phyloP scores from a whole-genome alignment of 2,329 filamentous ascomycete species.

The Paecilomyces variotii region DNA sequence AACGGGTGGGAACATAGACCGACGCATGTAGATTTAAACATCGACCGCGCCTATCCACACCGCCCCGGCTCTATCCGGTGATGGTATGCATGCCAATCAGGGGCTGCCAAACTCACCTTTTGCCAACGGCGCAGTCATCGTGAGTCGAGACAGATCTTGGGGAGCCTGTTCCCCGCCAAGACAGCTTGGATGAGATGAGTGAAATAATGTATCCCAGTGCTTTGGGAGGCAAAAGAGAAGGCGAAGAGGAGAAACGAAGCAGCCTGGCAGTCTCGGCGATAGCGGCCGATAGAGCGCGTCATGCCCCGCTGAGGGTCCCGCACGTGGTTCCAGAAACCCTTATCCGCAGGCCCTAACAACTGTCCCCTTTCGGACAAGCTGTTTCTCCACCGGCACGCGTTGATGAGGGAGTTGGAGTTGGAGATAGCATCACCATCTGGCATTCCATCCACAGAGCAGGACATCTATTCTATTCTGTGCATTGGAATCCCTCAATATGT shows the following conservation, averaged over 20 bases:
- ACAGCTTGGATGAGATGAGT: constrained; percentile 1
- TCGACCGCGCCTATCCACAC: constrained; percentile 12
- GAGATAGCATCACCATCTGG: not conserved
- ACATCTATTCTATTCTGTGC: not conserved
- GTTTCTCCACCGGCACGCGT: constrained; percentile 17
- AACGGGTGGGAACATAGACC: not conserved
- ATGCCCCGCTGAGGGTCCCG: constrained; percentile 5
- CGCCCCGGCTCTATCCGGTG: constrained; percentile 12
- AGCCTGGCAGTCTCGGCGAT: constrained; percentile 1
- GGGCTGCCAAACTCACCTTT: constrained; percentile 32
- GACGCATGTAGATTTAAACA: constrained; percentile 17
- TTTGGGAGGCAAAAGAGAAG: not conserved
- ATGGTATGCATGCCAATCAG: not conserved
- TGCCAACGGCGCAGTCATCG: constrained; percentile 40
- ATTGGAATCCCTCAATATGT: constrained; percentile 32
- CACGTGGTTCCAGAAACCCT: constrained; percentile 26
- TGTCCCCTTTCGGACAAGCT: constrained; percentile 21
- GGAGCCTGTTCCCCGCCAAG: constrained; percentile 1
- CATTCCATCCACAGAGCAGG: not conserved
- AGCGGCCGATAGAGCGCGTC: constrained; percentile 2
- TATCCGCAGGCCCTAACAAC: constrained; percentile 25
- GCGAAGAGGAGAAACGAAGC: not conserved
- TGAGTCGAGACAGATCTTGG: constrained; percentile 4
- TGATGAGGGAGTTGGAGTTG: not conserved
- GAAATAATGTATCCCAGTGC: not conserved